Evolutionary conservation across 2,329 filamentous ascomycete genomes (phyloP).

Genomic region (Rutstroemia sydowiana): DNA sequence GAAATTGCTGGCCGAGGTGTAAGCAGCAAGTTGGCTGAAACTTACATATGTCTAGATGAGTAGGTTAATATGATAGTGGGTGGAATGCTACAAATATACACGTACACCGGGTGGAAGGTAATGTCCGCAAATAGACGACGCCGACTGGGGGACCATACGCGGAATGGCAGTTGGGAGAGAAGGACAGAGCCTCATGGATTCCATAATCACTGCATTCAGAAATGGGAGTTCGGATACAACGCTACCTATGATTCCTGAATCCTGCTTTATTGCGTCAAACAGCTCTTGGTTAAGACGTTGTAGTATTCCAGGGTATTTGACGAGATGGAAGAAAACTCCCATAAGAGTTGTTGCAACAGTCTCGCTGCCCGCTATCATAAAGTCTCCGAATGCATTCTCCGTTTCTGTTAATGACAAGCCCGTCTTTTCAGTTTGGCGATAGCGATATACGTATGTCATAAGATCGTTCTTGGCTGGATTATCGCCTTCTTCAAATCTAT

Average conservation of each 20-base stretch:
- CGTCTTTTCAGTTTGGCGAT: neutral
- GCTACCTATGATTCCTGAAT: neutral
- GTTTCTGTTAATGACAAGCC: neutral
- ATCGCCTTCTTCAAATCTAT: neutral
- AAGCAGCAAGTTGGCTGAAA: too few species aligned
- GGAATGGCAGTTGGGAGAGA: too few species aligned
- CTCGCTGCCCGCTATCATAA: neutral
- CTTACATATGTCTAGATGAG: too few species aligned
- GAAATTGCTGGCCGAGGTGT: too few species aligned
- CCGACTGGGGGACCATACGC: too few species aligned
- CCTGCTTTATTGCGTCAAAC: neutral
- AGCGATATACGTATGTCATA: neutral
- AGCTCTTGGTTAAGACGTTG: neutral
- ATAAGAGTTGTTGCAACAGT: neutral
- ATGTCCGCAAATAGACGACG: too few species aligned
- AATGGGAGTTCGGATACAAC: neutral
- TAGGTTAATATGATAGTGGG: too few species aligned
- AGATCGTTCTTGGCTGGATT: neutral
- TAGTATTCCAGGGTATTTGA: neutral
- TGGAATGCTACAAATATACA: too few species aligned
- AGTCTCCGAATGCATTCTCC: neutral
- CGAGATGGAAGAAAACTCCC: neutral
- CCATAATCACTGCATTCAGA: too few species aligned
- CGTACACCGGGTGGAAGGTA: too few species aligned
- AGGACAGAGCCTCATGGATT: too few species aligned